Base-by-base conservation (phyloP, 345 rosid species). In the Leavenworthia alabamica region DNA sequence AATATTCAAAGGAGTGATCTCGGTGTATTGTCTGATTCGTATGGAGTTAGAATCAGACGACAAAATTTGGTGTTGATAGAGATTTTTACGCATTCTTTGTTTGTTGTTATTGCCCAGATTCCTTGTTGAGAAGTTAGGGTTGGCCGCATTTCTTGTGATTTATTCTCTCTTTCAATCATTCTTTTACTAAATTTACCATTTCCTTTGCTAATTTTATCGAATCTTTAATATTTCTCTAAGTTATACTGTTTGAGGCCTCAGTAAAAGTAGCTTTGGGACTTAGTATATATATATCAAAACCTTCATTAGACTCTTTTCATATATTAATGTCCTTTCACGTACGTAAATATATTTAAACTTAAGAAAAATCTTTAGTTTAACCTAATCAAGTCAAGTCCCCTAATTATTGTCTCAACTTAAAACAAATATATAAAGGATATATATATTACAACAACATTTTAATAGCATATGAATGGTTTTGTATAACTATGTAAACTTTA, bases 121-220 rank as follows among this genome's bases (percentile, higher is more conserved):
- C 46, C 70, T 63, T 71, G 70, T 41, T 32, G 41, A 63, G 16
- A 71, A 71, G 65, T 71, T 63, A 71, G 75, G 75, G 75, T 4
- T 48, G 4, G 33, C 65, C 75, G 59, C 19, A 37, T 19, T 71
- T 71, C 59, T 49, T 71, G 70, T 71, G 59, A 39, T 55, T 53
- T 62, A 45, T 55, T 62, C 35, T 39, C 55, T 47, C 55, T 56
- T 70, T 70, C 58, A 12, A 29, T 40, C 45, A 20, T 56, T 62
- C 45, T 13, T 19, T 46, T 53, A 15, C 74, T 70, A 70, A 54
- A 19, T 61, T 45, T 54, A 47, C 6, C 40, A 26, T 13, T 62
- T 36, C 28, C 16, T 6, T 56, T 29, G 15, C 74, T 70, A 70
- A 37, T 54, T 62, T 27, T 62, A 55, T 47, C 64, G 50, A 47